Evolutionary conservation across 768 basidiomycete species (phyloP), one percentile per base, ranked within the genome.

Genomic region (Suillus variegatus): DNA sequence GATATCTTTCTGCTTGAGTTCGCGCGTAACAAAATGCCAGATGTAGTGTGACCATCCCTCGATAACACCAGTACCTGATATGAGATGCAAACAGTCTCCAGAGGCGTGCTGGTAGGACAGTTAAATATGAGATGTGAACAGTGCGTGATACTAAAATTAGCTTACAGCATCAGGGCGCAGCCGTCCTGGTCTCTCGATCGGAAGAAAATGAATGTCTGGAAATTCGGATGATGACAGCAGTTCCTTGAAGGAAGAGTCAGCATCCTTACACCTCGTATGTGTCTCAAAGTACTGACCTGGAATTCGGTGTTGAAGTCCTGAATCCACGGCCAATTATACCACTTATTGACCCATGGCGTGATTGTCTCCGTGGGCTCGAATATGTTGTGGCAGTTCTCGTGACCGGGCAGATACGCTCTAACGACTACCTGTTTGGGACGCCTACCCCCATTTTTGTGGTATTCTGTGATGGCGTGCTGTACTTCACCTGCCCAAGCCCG

Each of bases 291-390:
- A 72, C 78, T 25, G 46, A 88, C 88, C 83, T 87, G 76, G 69
- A 90, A 88, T 16, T 82, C 73, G n/a, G 75, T 71, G 65, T 91
- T 90, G 65, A 84, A 86, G 65, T 82, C 79, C 72, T 77, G 72
- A 57, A 91, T 88, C 75, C 82, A 81, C 0, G 79, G 82, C 89
- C 89, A 90, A 70, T 91, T 90, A 71, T 85, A 90, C 82, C 83
- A 86, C 38, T 80, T 78, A 78, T 80, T 80, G 46, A 67, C 65
- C 64, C 79, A 83, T 2, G 82, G 82, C 66, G 77, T 68, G 22
- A 86, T 79, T 66, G 79, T 77, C 43, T 64, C 71, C 82, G 82
- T 84, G n/a, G 87, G 86, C 66, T 78, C 64, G 25, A 75, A 74
- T 61, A 73, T 68, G n/a, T 80, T 67, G 67, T 86, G 88, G 66